These are phyloP conservation scores for Theobroma grandiflorum DNA, from an alignment of 441 rosid genomes.

Conservation along the genomic window DNA sequence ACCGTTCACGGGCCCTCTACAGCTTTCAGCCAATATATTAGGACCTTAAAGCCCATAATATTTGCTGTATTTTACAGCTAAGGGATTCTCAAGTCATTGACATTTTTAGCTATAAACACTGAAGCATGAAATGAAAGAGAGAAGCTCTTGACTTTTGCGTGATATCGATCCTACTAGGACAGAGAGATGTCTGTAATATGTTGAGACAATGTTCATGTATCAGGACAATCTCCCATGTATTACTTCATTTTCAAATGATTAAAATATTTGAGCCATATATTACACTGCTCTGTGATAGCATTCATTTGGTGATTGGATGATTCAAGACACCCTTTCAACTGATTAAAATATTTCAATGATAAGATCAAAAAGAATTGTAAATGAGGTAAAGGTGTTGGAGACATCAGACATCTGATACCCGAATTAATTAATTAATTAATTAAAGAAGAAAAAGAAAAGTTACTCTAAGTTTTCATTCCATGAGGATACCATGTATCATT, in stretches of 20 bases:
- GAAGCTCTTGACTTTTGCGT: not conserved
- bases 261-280: not conserved
- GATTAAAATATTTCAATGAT: not conserved
- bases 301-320: conserved; percentile 1
- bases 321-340: not conserved
- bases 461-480: not conserved
- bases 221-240: conserved; percentile 20
- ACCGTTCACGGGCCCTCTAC: conserved; percentile 24
- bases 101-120: not conserved
- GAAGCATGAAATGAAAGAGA: not conserved
- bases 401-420: not conserved
- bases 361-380: not conserved
- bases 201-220: conserved; percentile 22
- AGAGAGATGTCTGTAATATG: not conserved
- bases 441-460: not conserved
- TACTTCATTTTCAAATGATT: conserved; percentile 1
- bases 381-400: not conserved
- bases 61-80: conserved; percentile 6
- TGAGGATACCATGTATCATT: not conserved
- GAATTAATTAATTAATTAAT: not conserved
- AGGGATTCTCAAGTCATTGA: not conserved
- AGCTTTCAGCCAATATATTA: not conserved
- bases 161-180: not conserved
- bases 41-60: conserved; percentile 7
- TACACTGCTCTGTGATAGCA: not conserved